Base-by-base conservation (phyloP, 2,329 filamentous ascomycete genomes). In the Cordyceps cicadae region DNA sequence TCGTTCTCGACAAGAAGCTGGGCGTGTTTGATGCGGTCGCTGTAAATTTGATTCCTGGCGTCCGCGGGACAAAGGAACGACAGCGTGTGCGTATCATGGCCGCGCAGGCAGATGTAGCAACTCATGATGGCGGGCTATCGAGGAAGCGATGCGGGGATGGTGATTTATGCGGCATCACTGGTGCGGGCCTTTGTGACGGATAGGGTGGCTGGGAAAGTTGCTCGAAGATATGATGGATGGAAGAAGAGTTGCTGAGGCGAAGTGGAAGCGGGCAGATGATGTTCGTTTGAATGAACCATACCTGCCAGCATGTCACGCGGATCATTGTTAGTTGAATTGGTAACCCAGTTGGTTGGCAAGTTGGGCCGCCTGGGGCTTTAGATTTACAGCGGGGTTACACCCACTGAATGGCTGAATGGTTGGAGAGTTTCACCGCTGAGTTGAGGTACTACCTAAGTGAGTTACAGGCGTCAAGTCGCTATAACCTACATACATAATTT, bases 41-140 rank as follows among this genome's bases (percentile, higher is more conserved):
- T 81, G 70, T 91, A 91, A 34, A 90, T 77, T 56, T 76, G 75
- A 67, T 87, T 90, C 56, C 87, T 82, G 52, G 85, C 87, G 74
- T 90, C 89, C 53, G 87, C 82, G 29, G 82, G 77, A 70, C 88
- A 92, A 67, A 89, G 77, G 67, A 89, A 88, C 14, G 84, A 84
- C 59, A 86, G 72, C 68, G 77, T 81, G 65, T 78, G 75, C n/a
- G 78, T 67, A 64, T 81, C 78, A 72, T 83, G 77, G 68, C 75
- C 71, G 68, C 82, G 77, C 71, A 77, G 76, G 72, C 88, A 91
- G 71, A 89, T 82, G 70, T 85, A 81, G 76, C 88, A 91, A 69
- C 83, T 83, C 86, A 90, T 89, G 62, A 69, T 75, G 72, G 39
- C 17, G 14, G 49, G 57, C 49, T 59, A 39, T 59, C 39, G 57